Conservation (phyloP, 768 basidiomycete species). For the Xerocomellus amylosporus region DNA sequence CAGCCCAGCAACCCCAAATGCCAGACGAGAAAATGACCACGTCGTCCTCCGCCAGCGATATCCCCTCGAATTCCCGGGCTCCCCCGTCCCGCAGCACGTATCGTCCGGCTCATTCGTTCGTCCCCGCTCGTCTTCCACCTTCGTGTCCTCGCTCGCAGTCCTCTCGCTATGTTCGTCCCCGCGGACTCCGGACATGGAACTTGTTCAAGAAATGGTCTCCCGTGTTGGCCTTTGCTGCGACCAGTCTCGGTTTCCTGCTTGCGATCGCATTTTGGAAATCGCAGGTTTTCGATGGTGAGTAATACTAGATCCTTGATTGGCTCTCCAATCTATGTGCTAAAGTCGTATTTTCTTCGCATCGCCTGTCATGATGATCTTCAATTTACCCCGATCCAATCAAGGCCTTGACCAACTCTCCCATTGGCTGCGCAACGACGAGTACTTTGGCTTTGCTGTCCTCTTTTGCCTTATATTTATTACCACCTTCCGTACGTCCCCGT, state of each 20-base stretch:
- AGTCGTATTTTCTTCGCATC: background rate
- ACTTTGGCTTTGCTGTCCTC: slow-evolving; percentile 74
- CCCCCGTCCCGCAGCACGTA: slow-evolving; percentile 14
- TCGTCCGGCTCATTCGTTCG: slow-evolving; percentile 19
- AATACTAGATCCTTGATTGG: background rate
- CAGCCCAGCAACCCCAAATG: slow-evolving; percentile 11
- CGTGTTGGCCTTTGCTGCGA: slow-evolving; percentile 70
- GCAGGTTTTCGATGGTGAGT: slow-evolving; percentile 79
- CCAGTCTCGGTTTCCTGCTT: slow-evolving; percentile 71
- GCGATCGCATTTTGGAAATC: slow-evolving; percentile 83
- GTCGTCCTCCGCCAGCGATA: slow-evolving; percentile 12
- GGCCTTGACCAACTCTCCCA: slow-evolving; percentile 80
- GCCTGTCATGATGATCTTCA: background rate
- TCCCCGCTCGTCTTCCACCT: slow-evolving; percentile 19
- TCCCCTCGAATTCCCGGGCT: slow-evolving; percentile 16
- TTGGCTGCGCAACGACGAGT: slow-evolving; percentile 70
- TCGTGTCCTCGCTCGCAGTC: slow-evolving; percentile 21
- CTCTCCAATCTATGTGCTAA: background rate
- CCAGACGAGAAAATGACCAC: slow-evolving; percentile 22
- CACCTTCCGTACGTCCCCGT: slow-evolving; percentile 68
- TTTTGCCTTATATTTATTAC: slow-evolving; percentile 83
- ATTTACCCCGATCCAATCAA: slow-evolving; percentile 29
- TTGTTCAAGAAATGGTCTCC: slow-evolving; percentile 75
- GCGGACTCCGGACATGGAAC: slow-evolving; percentile 52
- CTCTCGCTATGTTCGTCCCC: slow-evolving; percentile 42